Evolutionary conservation across 495 filamentous ascomycete species (phyloP).

Genomic region (Penicillium chermesinum): DNA sequence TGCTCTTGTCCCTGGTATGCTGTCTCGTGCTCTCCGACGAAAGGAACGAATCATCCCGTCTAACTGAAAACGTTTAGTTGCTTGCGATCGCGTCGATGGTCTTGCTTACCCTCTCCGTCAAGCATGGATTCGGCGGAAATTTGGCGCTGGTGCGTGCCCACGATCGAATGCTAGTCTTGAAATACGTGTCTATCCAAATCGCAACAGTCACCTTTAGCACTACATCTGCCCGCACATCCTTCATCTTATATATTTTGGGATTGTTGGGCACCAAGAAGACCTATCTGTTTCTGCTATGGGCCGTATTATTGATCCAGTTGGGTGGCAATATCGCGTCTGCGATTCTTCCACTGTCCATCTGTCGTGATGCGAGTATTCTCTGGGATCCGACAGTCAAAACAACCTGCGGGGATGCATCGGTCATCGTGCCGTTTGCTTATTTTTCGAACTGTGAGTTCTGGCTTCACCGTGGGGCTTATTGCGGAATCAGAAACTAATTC

Average conservation of each 20-base stretch:
- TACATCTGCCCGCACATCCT: constrained; percentile 28
- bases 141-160: constrained; percentile 8
- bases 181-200: constrained; percentile 28
- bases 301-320: constrained; percentile 22
- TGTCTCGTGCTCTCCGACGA: not conserved
- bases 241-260: constrained; percentile 30
- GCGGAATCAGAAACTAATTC: not conserved
- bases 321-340: constrained; percentile 26
- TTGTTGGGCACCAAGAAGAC: constrained; percentile 26
- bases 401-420: constrained; percentile 18
- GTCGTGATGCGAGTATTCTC: constrained; percentile 19
- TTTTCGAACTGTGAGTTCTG: constrained; percentile 27
- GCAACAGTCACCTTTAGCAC: constrained; percentile 32
- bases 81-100: constrained; percentile 24
- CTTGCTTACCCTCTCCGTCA: constrained; percentile 22
- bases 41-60: not conserved
- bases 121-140: constrained; percentile 29
- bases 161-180: constrained; percentile 21
- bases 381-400: constrained; percentile 26
- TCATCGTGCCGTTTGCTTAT: constrained; percentile 29
- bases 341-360: constrained; percentile 29
- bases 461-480: not conserved
- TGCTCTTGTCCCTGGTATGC: constrained; percentile 31
- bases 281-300: constrained; percentile 26
- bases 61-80: constrained; percentile 12